Evolutionary conservation across 345 rosid genomes (phyloP), one percentile per base, ranked within the genome.

Genomic region (Gossypioides kirkii): DNA sequence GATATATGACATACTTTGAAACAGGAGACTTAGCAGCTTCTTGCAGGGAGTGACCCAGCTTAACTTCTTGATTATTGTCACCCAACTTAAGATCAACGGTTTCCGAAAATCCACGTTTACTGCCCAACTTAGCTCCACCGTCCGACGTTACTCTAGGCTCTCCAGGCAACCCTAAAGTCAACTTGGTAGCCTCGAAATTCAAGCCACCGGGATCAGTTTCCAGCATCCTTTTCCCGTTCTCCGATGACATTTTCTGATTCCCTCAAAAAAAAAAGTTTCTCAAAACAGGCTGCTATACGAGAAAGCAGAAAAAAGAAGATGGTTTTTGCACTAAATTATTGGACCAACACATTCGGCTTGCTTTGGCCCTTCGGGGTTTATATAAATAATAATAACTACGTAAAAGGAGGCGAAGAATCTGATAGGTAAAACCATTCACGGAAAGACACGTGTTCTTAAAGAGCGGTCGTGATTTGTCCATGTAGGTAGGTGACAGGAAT

Each of bases 111-210:
- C 76, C 82, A 71, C 94, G 90, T 70, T 91, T 91, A 38, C 70
- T 10, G 8, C 61, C 16, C 36, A 11, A 4, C 36, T 11, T 58
- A 58, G 60, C 60, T 55, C 13, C 60, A 55, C 60, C 60, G 28
- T 55, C 81, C 14, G 84, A 50, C 58, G 62, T 45, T 17, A 47
- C 56, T 22, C 38, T 59, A 13, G 77, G 69, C 61, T 76, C 70
- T 6, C 97, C 92, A 0, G 97, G 97, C 52, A 85, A 54, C 18
- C 91, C 87, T 18, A 91, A 80, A 23, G 87, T 84, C 69, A 91
- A 77, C 77, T 84, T 90, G 4, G 89, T 87, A 46, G 81, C 93
- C 77, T 82, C 80, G 36, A 89, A 73, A 61, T 74, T 80, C 80
- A 83, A 73, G 7, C 10, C 73, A 11, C 46, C 38, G 52, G 76